A percentile compares a stretch with the other conserved stretches of the same genome.
These are phyloP conservation scores for Fusarium multiceps DNA, from an alignment of 2,329 filamentous ascomycete species.

Conservation along the genomic window DNA sequence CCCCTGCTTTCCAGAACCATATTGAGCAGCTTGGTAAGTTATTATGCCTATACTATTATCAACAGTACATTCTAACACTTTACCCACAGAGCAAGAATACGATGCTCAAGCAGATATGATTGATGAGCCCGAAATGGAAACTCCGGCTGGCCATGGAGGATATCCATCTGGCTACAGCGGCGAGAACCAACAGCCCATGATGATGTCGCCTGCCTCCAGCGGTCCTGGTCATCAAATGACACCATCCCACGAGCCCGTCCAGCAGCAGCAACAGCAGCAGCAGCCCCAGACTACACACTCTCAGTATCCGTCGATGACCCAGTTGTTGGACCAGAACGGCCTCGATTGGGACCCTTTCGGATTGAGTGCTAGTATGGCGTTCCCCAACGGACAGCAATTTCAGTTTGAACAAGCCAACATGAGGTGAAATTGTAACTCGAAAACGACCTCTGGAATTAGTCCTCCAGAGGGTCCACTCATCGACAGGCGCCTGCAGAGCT, in stretches of 20 bases:
- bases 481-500: slow-evolving; percentile 28
- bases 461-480: slow-evolving; percentile 18
- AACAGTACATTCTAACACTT: slow-evolving; percentile 71
- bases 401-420: slow-evolving; percentile 74
- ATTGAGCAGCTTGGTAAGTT: slow-evolving; percentile 94
- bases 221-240: slow-evolving; percentile 52
- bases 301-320: slow-evolving; percentile 72
- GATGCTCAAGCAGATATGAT: slow-evolving; percentile 90
- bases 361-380: slow-evolving; percentile 93
- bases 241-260: slow-evolving; percentile 51
- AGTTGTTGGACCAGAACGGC: slow-evolving; percentile 76
- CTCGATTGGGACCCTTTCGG: slow-evolving; percentile 95
- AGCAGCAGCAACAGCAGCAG: slow-evolving; percentile 10
- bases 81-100: slow-evolving; percentile 92
- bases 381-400: slow-evolving; percentile 81
- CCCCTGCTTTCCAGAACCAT: slow-evolving; percentile 87
- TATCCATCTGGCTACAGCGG: slow-evolving; percentile 69
- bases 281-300: slow-evolving; percentile 44
- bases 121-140: slow-evolving; percentile 81
- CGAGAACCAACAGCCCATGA: slow-evolving; percentile 56
- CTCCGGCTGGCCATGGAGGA: slow-evolving; percentile 71
- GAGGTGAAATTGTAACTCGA: slow-evolving; percentile 48
- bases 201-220: slow-evolving; percentile 56
- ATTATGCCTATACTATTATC: slow-evolving; percentile 57
- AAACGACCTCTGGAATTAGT: slow-evolving; percentile 15